Evolutionary conservation across 352 stramenopile species (phyloP).

Genomic region (Phytophthora syringae): DNA sequence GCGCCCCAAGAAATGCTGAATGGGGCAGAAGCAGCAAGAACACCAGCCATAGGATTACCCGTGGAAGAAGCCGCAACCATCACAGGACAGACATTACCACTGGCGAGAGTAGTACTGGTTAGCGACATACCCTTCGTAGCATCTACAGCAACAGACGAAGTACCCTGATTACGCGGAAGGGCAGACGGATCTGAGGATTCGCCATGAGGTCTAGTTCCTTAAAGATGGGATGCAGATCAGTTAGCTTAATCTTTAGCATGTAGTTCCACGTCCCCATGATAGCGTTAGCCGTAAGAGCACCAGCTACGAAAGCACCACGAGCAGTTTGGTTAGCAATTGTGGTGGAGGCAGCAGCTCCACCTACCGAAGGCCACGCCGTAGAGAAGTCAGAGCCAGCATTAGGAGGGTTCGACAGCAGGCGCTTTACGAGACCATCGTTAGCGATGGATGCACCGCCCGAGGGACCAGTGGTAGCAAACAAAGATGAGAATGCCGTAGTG

Average conservation of each 20-base stretch:
- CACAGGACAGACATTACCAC: neutral
- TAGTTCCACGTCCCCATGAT: slow-evolving; percentile 17
- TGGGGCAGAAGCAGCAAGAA: neutral
- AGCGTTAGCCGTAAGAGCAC: neutral
- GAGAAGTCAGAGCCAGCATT: neutral
- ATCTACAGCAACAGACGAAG: slow-evolving; percentile 3
- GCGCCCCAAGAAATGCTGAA: slow-evolving; percentile 8
- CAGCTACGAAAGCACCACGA: slow-evolving; percentile 7
- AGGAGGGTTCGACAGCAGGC: neutral
- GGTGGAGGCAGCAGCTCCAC: neutral
- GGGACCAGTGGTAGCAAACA: too few relatives aligned
- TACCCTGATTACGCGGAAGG: slow-evolving; percentile 13
- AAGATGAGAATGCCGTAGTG: neutral
- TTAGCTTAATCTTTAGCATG: slow-evolving; percentile 9
- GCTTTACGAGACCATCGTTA: neutral
- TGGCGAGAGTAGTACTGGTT: neutral
- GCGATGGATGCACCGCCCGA: neutral
- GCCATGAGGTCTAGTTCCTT: slow-evolving; percentile 10
- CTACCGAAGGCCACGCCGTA: neutral
- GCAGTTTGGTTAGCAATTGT: neutral
- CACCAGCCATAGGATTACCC: slow-evolving; percentile 2
- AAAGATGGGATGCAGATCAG: slow-evolving; percentile 6
- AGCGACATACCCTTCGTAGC: neutral
- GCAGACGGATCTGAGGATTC: slow-evolving; percentile 12
- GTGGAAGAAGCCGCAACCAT: neutral